A percentile compares a stretch with the other conserved stretches of the same genome.
These are phyloP conservation scores for Phylloporus gajari DNA, from an alignment of 1,284 basidiomycete species.

Conservation along the genomic window DNA sequence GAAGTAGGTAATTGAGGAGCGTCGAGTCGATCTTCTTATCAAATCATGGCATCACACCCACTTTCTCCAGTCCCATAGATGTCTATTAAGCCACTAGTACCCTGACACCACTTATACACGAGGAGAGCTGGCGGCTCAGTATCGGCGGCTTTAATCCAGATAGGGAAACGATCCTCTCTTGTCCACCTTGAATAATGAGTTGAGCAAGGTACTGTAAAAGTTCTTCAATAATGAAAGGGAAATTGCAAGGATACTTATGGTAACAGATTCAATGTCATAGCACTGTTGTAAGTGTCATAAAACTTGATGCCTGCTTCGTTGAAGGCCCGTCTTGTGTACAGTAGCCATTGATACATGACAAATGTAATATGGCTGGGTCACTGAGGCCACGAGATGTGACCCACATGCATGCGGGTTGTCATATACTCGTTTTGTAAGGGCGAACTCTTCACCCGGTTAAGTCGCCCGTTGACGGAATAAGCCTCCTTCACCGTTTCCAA, in stretches of 20 bases:
- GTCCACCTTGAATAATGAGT: constrained; percentile 92
- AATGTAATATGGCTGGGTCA: constrained; percentile 52
- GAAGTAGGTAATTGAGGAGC: constrained; percentile 89
- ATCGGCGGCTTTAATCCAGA: constrained; percentile 98
- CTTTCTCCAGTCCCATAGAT: constrained; percentile 98
- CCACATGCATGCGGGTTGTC: constrained; percentile 91
- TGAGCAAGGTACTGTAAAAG: constrained; percentile 83
- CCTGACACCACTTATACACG: constrained; percentile 97
- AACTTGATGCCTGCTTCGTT: constrained; percentile 97
- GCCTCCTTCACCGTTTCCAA: constrained; percentile 97
- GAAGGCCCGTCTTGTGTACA: constrained; percentile 96
- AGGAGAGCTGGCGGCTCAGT: constrained; percentile 95
- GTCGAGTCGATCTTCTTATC: constrained; percentile 99
- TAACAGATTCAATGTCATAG: constrained; percentile 98
- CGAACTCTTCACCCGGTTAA: constrained; percentile 97
- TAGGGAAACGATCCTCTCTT: constrained; percentile 96
- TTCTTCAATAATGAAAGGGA: constrained; percentile 27
- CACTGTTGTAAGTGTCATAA: constrained; percentile 97
- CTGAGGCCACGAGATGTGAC: constrained; percentile 19
- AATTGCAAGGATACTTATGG: constrained; percentile 58
- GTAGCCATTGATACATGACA: constrained; percentile 94
- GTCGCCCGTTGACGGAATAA: constrained; percentile 94
- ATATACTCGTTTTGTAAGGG: constrained; percentile 96
- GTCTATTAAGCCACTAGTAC: constrained; percentile 92
- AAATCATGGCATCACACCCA: constrained; percentile 96